Evolutionary conservation across 2,329 filamentous ascomycete species (phyloP), one percentile per base, ranked within the genome.

Genomic region (Zopfia rhizophila): DNA sequence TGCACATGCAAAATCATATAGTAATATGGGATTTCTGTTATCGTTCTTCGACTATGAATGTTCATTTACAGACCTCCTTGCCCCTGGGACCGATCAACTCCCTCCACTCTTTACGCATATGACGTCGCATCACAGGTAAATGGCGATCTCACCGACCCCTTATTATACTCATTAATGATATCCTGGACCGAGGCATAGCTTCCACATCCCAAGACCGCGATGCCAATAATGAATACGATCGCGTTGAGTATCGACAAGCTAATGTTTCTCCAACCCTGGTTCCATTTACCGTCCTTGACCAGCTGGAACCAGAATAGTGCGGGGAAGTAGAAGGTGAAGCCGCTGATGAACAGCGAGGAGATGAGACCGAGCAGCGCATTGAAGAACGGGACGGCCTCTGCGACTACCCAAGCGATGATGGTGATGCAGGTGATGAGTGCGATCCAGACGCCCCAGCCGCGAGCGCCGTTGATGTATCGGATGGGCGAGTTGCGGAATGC

Each of bases 331-430:
- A 75, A 82, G 11, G 83, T 86, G 70, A 90, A 90, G 80, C 86
- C 88, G 31, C 78, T 83, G 25, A 82, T 84, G 56, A 89, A 88
- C 2, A 88, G 72, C 4, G 85, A 61, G 3, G 68, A 71, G 42
- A 89, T 82, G 27, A 90, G 72, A 23, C 82, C 83, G n/a, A 91
- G 75, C 3, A 91, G 75, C 37, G 83, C 81, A 65, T 83, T 84
- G 74, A 90, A 91, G 45, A 86, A 82, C 1, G 88, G 88, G 12
- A 90, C 87, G 0, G 84, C 84, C 63, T 87, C 81, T 7, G 87
- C 85, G 45, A 91, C 85, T 54, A 90, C 73, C 78, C 84, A 88
- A 3, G 85, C 85, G 5, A 89, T 56, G 18, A 83, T 60, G 77
- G 86, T 89, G 19, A 87, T 69, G 23, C 62, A 58, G 2, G 79